Evolutionary conservation across 768 basidiomycete genomes (phyloP), one percentile per base, ranked within the genome.

Genomic region (Mycena kentingensis): DNA sequence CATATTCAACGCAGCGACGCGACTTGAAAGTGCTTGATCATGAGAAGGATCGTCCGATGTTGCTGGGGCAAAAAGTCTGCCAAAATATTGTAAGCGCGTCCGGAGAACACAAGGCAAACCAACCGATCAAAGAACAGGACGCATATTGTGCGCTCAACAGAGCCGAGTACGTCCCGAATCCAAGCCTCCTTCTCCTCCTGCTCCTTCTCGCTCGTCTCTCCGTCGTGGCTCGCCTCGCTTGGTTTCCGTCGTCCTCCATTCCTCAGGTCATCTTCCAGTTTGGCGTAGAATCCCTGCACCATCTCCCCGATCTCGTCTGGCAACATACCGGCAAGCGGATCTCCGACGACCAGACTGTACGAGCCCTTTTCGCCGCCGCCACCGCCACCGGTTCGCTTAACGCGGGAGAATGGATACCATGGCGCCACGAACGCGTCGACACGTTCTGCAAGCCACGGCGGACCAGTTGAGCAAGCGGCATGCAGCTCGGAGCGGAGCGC

Each of bases 1-100:
- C 77, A 94, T 82, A 60, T 95, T 94, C 38, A 99, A 75, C 1
- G 94, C 95, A 13, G 93, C 92, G 15, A 98, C 85, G 5, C 95
- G 84, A 63, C 85, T 89, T 0, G 94, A 84, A 3, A 99, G 74
- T 0, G 92, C 88, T 62, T 92, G 91, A 65, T 99, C 94, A 65
- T 97, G 95, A 1, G 85, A 86, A 0, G 81, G 75, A 62, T 99
- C 96, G 18, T 81, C 81, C 2, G 84, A 76, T 1, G 72, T 67
- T 3, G 77, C 72, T 16, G 88, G 90, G 46, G 85, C 79, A 70
- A 93, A 97, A 3, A 97, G 62, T 50, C 93, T 95, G 43, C 11
- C 27, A 19, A 32, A 19, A 42, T 48, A 42, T 31, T 42, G 34
- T 1, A 19, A 32, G 21, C 5, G 36, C 46, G 44, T 31, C 27